Conservation (phyloP, 2,329 filamentous ascomycete species). For the Diaporthe vaccinii region DNA sequence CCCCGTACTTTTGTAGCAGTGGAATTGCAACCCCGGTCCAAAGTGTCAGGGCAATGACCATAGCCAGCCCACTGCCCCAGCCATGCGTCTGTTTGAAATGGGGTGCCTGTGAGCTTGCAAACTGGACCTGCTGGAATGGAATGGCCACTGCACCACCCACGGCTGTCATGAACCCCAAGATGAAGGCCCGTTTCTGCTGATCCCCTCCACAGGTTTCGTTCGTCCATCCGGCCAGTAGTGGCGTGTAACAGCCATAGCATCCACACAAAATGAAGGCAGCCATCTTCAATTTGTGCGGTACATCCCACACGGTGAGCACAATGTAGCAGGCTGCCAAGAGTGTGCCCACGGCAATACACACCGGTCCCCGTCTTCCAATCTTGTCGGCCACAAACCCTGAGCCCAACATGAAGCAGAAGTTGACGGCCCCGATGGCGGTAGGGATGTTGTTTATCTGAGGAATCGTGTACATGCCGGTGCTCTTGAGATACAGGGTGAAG, state of each 20-base stretch:
- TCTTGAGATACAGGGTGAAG: slow-evolving; percentile 57
- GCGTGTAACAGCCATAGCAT: slow-evolving; percentile 58
- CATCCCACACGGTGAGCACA: slow-evolving; percentile 54
- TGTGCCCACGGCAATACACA: slow-evolving; percentile 53
- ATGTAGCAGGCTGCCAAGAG: slow-evolving; percentile 54
- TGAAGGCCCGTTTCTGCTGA: slow-evolving; percentile 58
- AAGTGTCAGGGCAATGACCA: slow-evolving; percentile 51
- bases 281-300: slow-evolving; percentile 54
- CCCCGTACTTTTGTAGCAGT: slow-evolving; percentile 43
- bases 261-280: slow-evolving; percentile 55
- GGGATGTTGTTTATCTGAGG: slow-evolving; percentile 61
- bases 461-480: slow-evolving; percentile 51
- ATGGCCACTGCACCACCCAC: slow-evolving; percentile 54
- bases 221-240: slow-evolving; percentile 56
- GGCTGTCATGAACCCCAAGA: slow-evolving; percentile 55
- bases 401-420: slow-evolving; percentile 56
- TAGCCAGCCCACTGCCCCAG: slow-evolving; percentile 51
- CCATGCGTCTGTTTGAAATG: slow-evolving; percentile 52
- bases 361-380: slow-evolving; percentile 52
- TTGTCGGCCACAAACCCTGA: slow-evolving; percentile 50
- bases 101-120: slow-evolving; percentile 54
- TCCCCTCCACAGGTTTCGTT: slow-evolving; percentile 58
- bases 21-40: slow-evolving; percentile 52
- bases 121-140: slow-evolving; percentile 55
- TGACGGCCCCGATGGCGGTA: slow-evolving; percentile 58